These are phyloP conservation scores for Paralagenidium karlingii DNA, from an alignment of 352 stramenopile genomes.

Conservation along the genomic window DNA sequence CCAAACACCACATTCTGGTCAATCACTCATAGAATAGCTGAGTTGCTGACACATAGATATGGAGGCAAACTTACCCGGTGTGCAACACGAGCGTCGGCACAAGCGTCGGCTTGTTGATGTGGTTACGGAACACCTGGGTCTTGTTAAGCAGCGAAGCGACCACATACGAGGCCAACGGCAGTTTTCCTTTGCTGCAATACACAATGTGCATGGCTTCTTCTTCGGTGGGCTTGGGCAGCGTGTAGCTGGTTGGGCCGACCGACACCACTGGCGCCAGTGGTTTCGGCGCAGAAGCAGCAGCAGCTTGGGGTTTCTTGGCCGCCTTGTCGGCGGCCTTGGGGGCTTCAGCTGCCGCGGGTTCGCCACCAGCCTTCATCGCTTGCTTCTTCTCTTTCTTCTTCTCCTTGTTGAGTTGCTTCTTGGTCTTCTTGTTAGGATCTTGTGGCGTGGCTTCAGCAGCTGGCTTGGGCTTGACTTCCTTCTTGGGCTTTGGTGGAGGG, in stretches of 20 bases:
- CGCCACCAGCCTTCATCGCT: slow-evolving; percentile 46
- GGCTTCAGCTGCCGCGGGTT: slow-evolving; percentile 4
- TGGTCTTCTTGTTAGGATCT: slow-evolving; percentile 60
- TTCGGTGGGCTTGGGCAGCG: slow-evolving; percentile 22
- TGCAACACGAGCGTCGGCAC: slow-evolving; percentile 43
- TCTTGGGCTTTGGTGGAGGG: slow-evolving; percentile 42
- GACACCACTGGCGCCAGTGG: slow-evolving; percentile 3
- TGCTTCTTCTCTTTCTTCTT: slow-evolving; percentile 76
- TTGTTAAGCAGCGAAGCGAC: slow-evolving; percentile 40
- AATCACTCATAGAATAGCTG: too few relatives aligned
- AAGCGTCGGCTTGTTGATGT: slow-evolving; percentile 28
- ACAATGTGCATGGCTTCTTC: slow-evolving; percentile 45
- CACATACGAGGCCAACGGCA: slow-evolving; percentile 54
- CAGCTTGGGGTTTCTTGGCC: slow-evolving; percentile 3
- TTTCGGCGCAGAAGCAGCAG: slow-evolving; percentile 1
- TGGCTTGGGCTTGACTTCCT: slow-evolving; percentile 10
- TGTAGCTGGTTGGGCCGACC: slow-evolving; percentile 13
- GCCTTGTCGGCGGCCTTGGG: slow-evolving; percentile 7
- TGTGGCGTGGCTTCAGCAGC: slow-evolving; percentile 7
- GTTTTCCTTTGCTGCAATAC: slow-evolving; percentile 34
- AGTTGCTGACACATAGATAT: background rate
- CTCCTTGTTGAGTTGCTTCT: slow-evolving; percentile 85
- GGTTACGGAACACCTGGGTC: slow-evolving; percentile 30
- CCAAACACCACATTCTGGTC: too few relatives aligned
- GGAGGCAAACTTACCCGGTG: slow-evolving; percentile 1